These are phyloP conservation scores for Cryptococcus hybrid DNA, from an alignment of 1,284 basidiomycete species.

Conservation along the genomic window DNA sequence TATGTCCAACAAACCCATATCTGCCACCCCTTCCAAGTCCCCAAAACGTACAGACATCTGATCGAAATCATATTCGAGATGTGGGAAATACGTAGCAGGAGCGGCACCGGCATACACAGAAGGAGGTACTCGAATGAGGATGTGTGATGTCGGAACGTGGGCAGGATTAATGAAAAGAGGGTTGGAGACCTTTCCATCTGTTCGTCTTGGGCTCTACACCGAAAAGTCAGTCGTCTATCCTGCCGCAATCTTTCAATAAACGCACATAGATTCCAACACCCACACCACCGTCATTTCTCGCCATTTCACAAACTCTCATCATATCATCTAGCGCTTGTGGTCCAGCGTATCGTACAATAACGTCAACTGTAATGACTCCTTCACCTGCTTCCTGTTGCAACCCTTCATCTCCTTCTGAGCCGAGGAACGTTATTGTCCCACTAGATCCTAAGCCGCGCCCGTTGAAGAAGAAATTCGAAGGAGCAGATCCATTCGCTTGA, in stretches of 20 bases:
- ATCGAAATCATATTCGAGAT: slow-evolving; percentile 28
- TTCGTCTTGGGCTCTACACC: slow-evolving; percentile 31
- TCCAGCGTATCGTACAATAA: slow-evolving; percentile 35
- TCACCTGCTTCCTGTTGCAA: slow-evolving; percentile 33
- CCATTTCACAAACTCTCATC: slow-evolving; percentile 41
- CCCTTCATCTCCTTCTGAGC: slow-evolving; percentile 27
- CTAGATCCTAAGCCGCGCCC: slow-evolving; percentile 39
- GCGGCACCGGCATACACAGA: slow-evolving; percentile 10
- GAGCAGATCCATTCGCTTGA: slow-evolving; percentile 9
- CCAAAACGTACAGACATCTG: slow-evolving; percentile 44
- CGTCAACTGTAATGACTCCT: slow-evolving; percentile 39
- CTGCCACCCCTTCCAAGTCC: slow-evolving; percentile 27
- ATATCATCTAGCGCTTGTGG: slow-evolving; percentile 22
- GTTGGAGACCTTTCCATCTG: slow-evolving; percentile 35
- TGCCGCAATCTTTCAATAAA: neutral
- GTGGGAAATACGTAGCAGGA: slow-evolving; percentile 19
- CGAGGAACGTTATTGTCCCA: slow-evolving; percentile 45
- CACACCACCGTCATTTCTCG: slow-evolving; percentile 22
- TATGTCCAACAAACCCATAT: slow-evolving; percentile 32
- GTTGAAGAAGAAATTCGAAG: slow-evolving; percentile 33
- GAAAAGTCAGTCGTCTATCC: neutral
- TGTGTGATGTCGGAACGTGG: slow-evolving; percentile 33
- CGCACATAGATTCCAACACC: slow-evolving; percentile 49
- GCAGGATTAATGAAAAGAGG: slow-evolving; percentile 32
- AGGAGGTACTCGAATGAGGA: slow-evolving; percentile 41